phyloP scores from a whole-genome alignment of 2,329 filamentous ascomycete species.

The Cladophialophora chaetospira region DNA sequence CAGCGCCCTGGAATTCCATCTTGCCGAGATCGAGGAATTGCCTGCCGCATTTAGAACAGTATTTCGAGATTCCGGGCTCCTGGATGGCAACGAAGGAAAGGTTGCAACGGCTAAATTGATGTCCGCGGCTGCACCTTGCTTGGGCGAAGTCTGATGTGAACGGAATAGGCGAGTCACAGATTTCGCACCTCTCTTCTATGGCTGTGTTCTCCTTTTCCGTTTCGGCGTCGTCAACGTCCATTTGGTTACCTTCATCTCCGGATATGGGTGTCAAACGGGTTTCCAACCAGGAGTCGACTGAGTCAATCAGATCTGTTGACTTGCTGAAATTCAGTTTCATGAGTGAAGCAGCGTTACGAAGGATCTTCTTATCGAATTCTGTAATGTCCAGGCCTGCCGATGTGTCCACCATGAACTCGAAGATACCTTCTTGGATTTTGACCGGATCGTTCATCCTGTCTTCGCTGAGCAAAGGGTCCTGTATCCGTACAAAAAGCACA shows the following conservation, averaged over 20 bases:
- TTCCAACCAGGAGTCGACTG: conserved; percentile 4
- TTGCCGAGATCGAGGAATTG: conserved; percentile 32
- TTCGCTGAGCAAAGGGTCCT: neutral
- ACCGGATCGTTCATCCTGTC: neutral
- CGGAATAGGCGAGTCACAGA: conserved; percentile 26
- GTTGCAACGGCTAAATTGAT: conserved; percentile 33
- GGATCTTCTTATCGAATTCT: conserved; percentile 19
- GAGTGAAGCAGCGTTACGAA: conserved; percentile 13
- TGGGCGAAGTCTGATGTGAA: conserved; percentile 10
- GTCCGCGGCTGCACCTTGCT: conserved; percentile 28
- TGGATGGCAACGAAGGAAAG: conserved; percentile 34
- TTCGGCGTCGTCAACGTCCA: neutral
- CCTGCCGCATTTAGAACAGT: conserved; percentile 33
- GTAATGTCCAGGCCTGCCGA: conserved; percentile 7
- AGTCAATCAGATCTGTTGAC: conserved; percentile 1
- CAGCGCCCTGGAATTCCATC: conserved; percentile 21
- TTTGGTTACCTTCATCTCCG: neutral
- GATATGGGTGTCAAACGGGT: neutral
- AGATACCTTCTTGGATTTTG: conserved; percentile 13
- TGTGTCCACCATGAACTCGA: conserved; percentile 8
- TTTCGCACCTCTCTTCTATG: conserved; percentile 26
- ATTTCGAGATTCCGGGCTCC: conserved; percentile 35
- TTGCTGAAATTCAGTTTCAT: conserved; percentile 7
- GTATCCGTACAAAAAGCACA: conserved; percentile 14
- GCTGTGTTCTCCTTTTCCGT: neutral